phyloP scores from a whole-genome alignment of 108 stramenopile genomes.

The Halocafeteria seosinensis region DNA sequence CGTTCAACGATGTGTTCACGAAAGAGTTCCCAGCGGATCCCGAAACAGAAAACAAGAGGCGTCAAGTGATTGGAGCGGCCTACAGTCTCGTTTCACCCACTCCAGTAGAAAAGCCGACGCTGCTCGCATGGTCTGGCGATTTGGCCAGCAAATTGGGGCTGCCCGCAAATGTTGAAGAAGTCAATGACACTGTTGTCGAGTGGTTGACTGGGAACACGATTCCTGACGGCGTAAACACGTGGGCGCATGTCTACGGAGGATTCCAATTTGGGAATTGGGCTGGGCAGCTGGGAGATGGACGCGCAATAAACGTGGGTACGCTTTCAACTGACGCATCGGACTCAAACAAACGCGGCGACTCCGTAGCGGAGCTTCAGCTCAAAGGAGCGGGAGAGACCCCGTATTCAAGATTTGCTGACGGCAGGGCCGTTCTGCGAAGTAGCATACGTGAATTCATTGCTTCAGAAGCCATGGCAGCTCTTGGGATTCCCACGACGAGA shows the following conservation, averaged over 20 bases:
- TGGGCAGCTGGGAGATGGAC: constrained; percentile 17
- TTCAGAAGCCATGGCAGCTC: constrained; percentile 76
- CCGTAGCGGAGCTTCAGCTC: constrained; percentile 61
- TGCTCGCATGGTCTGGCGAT: too few relatives aligned
- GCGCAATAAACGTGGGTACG: constrained; percentile 2
- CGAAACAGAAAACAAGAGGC: too few relatives aligned
- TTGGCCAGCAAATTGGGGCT: too few relatives aligned
- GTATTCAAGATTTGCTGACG: constrained; percentile 80
- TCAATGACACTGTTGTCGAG: too few relatives aligned
- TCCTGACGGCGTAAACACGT: background rate
- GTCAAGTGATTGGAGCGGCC: too few relatives aligned
- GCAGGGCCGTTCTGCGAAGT: constrained; percentile 72
- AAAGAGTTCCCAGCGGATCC: too few relatives aligned
- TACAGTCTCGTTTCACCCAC: too few relatives aligned
- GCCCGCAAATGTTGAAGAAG: too few relatives aligned
- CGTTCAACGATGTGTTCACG: too few relatives aligned
- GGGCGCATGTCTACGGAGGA: constrained; percentile 4
- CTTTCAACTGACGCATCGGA: background rate
- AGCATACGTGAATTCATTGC: constrained; percentile 82
- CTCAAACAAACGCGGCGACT: background rate
- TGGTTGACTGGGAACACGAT: too few relatives aligned
- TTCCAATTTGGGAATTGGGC: constrained; percentile 15
- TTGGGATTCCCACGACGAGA: constrained; percentile 68
- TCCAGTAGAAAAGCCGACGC: too few relatives aligned
- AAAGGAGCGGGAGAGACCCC: constrained; percentile 87